Evolutionary conservation across 768 basidiomycete species (phyloP).

Genomic region (Lenzites betulinus): DNA sequence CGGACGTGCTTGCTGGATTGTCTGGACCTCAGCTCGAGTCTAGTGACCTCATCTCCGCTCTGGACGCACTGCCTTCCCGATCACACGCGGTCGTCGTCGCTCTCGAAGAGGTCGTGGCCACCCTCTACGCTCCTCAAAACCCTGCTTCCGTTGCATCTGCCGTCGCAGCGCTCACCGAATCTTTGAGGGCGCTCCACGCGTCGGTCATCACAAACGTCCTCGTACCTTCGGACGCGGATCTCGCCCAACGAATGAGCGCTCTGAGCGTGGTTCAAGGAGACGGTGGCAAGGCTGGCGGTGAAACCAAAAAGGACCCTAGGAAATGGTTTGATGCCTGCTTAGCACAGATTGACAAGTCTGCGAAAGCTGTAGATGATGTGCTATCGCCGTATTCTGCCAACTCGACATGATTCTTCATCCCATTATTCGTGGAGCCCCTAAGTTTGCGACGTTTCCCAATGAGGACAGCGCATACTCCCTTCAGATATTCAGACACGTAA

Average conservation of each 20-base stretch:
- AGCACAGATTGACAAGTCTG: slow-evolving; percentile 55
- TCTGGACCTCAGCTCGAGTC: slow-evolving; percentile 21
- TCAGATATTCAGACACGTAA: too few species aligned
- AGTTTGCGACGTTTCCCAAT: too few species aligned
- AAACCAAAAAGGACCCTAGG: slow-evolving; percentile 35
- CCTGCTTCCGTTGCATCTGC: slow-evolving; percentile 41
- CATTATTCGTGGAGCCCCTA: too few species aligned
- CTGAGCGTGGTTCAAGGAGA: slow-evolving; percentile 18
- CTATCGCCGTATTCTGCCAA: slow-evolving; percentile 11
- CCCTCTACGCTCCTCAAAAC: slow-evolving; percentile 67
- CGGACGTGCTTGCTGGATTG: slow-evolving; percentile 45
- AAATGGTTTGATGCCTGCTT: slow-evolving; percentile 72
- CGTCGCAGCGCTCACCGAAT: slow-evolving; percentile 39
- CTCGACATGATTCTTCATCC: slow-evolving; percentile 11
- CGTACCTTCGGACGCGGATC: slow-evolving; percentile 20
- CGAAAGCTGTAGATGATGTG: slow-evolving; percentile 17
- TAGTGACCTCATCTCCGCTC: slow-evolving; percentile 23
- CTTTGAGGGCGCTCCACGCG: slow-evolving; percentile 41
- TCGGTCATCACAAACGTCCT: slow-evolving; percentile 28
- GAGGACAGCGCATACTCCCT: too few species aligned
- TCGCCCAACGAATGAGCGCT: slow-evolving; percentile 29
- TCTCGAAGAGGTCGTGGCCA: slow-evolving; percentile 68
- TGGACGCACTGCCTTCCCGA: slow-evolving; percentile 53
- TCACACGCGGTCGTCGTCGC: slow-evolving; percentile 56
- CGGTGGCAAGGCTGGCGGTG: background rate